A percentile compares a stretch with the other conserved stretches of the same genome.
Conservation (phyloP, 805 yeast species). For the Barnettozyma populi region DNA sequence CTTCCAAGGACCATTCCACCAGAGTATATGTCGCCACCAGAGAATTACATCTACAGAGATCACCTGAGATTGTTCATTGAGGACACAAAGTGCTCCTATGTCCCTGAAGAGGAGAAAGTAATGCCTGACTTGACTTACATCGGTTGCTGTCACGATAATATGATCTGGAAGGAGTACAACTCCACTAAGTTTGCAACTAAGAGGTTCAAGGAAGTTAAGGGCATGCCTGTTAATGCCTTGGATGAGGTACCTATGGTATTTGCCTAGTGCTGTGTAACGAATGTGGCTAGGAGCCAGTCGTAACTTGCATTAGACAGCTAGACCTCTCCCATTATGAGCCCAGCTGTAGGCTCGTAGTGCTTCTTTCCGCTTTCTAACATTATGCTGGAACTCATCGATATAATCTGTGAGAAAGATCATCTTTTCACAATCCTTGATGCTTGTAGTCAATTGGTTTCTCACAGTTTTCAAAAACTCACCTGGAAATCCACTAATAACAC, state of each 20-base stretch:
- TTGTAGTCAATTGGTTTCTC: constrained; percentile 20
- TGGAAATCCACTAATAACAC: constrained; percentile 26
- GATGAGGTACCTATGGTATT: constrained; percentile 21
- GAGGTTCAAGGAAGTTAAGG: constrained; percentile 15
- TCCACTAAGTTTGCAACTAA: constrained; percentile 26
- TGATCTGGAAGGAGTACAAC: constrained; percentile 35
- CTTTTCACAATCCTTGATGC: constrained; percentile 23
- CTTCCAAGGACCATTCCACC: constrained; percentile 38
- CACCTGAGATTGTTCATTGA: constrained; percentile 36
- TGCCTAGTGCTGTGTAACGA: neutral
- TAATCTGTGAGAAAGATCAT: constrained; percentile 18
- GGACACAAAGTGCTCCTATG: constrained; percentile 32
- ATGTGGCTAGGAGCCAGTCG: neutral
- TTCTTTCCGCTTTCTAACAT: constrained; percentile 24
- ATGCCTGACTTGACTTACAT: constrained; percentile 31
- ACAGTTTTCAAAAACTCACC: constrained; percentile 24
- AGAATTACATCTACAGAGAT: constrained; percentile 28
- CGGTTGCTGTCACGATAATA: constrained; percentile 37
- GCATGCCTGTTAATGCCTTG: constrained; percentile 16
- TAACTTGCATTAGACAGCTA: constrained; percentile 24
- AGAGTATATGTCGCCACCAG: constrained; percentile 32
- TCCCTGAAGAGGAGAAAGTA: constrained; percentile 36
- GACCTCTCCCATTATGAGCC: constrained; percentile 32
- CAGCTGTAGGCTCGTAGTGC: constrained; percentile 31
- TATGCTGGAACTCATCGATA: constrained; percentile 15